These are phyloP conservation scores for Phalaenopsis hybrid DNA, from an alignment of 116 monocot species.

Conservation along the genomic window DNA sequence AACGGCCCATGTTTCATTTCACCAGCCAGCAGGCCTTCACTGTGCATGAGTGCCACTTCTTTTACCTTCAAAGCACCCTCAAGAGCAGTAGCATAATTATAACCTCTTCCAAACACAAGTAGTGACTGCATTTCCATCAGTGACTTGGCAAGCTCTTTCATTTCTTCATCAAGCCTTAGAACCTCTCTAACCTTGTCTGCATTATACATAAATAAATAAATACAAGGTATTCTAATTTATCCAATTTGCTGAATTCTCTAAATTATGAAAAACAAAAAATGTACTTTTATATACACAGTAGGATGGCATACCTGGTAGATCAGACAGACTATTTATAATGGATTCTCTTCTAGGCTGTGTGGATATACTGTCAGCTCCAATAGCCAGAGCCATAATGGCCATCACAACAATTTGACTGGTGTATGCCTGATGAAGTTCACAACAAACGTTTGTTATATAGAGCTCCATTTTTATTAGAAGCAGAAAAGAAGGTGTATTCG, in stretches of 20 bases:
- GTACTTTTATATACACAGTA: neutral
- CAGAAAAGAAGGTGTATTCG: neutral
- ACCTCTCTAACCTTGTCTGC: constrained; percentile 63
- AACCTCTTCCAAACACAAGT: constrained; percentile 91
- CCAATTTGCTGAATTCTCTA: neutral
- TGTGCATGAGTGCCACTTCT: constrained; percentile 89
- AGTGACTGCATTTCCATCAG: constrained; percentile 73
- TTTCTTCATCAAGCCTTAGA: constrained; percentile 68
- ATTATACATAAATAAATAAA: neutral
- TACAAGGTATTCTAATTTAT: neutral
- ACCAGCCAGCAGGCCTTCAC: constrained; percentile 94
- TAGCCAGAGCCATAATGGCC: constrained; percentile 84
- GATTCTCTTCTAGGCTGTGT: constrained; percentile 59
- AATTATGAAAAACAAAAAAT: neutral
- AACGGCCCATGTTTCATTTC: constrained; percentile 99
- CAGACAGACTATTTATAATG: constrained; percentile 51
- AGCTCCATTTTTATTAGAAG: neutral
- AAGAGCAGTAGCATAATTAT: constrained; percentile 89
- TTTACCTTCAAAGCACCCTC: constrained; percentile 97
- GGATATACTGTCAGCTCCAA: constrained; percentile 85
- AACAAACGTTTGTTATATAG: neutral
- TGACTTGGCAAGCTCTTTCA: constrained; percentile 77
- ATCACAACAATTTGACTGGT: constrained; percentile 97
- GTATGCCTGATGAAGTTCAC: constrained; percentile 56
- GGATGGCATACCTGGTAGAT: constrained; percentile 57